A percentile compares a stretch with the other conserved stretches of the same genome.
Evolutionary conservation across 2,329 filamentous ascomycete species (phyloP).

Genomic region (Rutstroemia sydowiana): DNA sequence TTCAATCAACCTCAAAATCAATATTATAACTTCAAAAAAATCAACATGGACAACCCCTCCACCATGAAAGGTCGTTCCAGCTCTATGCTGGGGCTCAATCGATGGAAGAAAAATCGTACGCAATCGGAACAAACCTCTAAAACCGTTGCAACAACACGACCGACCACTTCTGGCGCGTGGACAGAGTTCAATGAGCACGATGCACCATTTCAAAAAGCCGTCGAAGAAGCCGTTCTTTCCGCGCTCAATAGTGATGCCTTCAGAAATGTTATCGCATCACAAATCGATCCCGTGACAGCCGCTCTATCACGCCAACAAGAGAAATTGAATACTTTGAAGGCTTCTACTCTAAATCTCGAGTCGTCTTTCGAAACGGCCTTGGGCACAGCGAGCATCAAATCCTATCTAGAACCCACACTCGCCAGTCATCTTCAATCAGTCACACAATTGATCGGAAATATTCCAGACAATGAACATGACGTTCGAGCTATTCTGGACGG

Average conservation of each 20-base stretch:
- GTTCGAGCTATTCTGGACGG: conserved; percentile 11
- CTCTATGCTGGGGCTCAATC: conserved; percentile 8
- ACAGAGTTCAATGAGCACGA: conserved; percentile 10
- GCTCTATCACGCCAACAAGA: conserved; percentile 17
- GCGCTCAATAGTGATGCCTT: conserved; percentile 19
- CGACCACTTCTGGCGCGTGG: conserved; percentile 13
- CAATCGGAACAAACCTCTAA: conserved; percentile 13
- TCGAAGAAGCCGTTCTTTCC: conserved; percentile 17
- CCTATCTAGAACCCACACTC: conserved; percentile 14
- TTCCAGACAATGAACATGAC: conserved; percentile 15
- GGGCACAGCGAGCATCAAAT: conserved; percentile 10
- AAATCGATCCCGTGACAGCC: conserved; percentile 16
- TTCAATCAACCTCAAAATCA: neutral
- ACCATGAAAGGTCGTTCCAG: neutral
- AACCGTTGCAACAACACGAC: conserved; percentile 9
- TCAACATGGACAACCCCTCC: neutral
- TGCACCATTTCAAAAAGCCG: conserved; percentile 13
- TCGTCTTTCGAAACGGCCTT: conserved; percentile 15
- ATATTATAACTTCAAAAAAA: neutral
- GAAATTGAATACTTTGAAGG: conserved; percentile 19
- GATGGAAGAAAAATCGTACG: conserved; percentile 18
- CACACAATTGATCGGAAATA: conserved; percentile 10
- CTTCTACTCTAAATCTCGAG: conserved; percentile 19
- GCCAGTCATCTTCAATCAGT: conserved; percentile 14
- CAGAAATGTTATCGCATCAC: conserved; percentile 18